These are phyloP conservation scores for Prunus davidiana DNA, from an alignment of 306 rosid species.

Conservation along the genomic window DNA sequence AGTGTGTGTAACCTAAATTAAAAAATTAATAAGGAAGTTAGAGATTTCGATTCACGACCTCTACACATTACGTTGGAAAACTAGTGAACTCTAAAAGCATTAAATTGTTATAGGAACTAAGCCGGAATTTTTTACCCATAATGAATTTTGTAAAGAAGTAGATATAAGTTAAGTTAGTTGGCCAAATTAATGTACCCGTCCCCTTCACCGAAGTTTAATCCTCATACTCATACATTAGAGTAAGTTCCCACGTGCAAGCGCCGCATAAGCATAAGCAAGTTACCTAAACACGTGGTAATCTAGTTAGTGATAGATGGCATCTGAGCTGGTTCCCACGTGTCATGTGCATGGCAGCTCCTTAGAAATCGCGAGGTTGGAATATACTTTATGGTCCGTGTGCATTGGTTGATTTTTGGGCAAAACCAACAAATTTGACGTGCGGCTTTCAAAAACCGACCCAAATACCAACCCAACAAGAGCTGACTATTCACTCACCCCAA, in stretches of 20 bases:
- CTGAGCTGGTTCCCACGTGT: not conserved
- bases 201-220: too few species aligned
- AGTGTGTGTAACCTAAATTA: too few species aligned
- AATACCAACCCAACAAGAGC: not conserved
- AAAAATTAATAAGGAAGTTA: too few species aligned
- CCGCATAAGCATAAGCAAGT: not conserved
- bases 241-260: too few species aligned
- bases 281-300: not conserved
- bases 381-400: not conserved
- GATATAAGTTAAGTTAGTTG: fast-evolving
- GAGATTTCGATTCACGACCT: too few species aligned
- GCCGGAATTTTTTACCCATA: fast-evolving
- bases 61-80: too few species aligned
- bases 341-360: not conserved
- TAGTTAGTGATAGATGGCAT: not conserved
- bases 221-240: too few species aligned
- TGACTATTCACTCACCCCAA: not conserved
- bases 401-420: not conserved
- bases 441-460: not conserved
- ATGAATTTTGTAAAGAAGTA: too few species aligned
- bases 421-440: not conserved
- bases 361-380: not conserved
- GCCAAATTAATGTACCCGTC: fast-evolving
- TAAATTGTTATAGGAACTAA: too few species aligned
- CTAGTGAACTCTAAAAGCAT: too few species aligned